A percentile compares a stretch with the other conserved stretches of the same genome.
Conservation (phyloP, 2,329 filamentous ascomycete genomes). For the Epichloe gansuensis region DNA sequence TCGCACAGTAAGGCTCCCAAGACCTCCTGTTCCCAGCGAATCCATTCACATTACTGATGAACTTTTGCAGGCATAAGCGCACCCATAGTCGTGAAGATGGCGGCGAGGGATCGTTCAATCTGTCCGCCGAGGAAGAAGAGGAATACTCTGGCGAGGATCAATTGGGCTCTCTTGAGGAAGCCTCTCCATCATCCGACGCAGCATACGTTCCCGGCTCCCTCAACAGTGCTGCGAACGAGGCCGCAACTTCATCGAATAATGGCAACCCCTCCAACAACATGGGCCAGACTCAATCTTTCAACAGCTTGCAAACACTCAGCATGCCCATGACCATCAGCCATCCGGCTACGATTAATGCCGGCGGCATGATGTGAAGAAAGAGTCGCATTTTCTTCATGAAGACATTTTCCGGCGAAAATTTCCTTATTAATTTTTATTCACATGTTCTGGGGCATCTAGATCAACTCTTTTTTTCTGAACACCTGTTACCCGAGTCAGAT, state of each 20-base stretch:
- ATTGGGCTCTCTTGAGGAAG: slow-evolving; percentile 66
- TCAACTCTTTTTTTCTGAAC: neutral
- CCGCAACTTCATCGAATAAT: slow-evolving; percentile 8
- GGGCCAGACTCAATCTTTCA: slow-evolving; percentile 28
- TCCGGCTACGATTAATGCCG: slow-evolving; percentile 33
- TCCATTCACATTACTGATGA: slow-evolving; percentile 6
- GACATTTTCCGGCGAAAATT: slow-evolving; percentile 1
- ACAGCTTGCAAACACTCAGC: slow-evolving; percentile 48
- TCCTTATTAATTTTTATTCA: slow-evolving; percentile 7
- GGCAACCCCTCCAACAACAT: slow-evolving; percentile 10
- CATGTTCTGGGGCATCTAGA: neutral
- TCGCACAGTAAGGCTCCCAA: slow-evolving; percentile 69
- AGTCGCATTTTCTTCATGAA: neutral
- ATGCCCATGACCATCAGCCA: slow-evolving; percentile 54
- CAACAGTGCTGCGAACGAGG: slow-evolving; percentile 28
- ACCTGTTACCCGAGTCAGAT: neutral
- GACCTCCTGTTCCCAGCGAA: neutral
- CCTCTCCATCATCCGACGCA: slow-evolving; percentile 59
- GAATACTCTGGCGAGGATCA: slow-evolving; percentile 75
- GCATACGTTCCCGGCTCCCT: slow-evolving; percentile 47
- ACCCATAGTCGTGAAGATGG: slow-evolving; percentile 55
- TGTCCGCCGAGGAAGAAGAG: slow-evolving; percentile 76
- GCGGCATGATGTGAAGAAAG: slow-evolving; percentile 30
- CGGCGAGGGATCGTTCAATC: slow-evolving; percentile 43
- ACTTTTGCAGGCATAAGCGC: slow-evolving; percentile 62